These are phyloP conservation scores for Phytophthora kernoviae DNA, from an alignment of 352 stramenopile species.

Conservation along the genomic window DNA sequence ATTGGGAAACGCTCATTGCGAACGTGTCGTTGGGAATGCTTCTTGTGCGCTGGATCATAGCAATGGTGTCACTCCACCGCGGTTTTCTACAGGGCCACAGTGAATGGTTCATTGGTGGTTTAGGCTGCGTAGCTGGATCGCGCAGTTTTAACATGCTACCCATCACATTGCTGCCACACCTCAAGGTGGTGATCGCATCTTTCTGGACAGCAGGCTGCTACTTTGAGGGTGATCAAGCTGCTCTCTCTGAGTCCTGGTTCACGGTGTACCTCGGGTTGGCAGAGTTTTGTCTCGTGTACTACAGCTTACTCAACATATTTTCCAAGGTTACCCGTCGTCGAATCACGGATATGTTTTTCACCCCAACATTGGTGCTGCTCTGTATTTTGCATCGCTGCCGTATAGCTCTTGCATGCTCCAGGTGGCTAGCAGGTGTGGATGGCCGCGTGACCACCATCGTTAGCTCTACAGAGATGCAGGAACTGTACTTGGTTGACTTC, in stretches of 20 bases:
- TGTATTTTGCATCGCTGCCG: slow-evolving; percentile 42
- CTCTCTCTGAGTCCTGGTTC: slow-evolving; percentile 51
- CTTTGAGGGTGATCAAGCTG: slow-evolving; percentile 53
- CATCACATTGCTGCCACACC: slow-evolving; percentile 42
- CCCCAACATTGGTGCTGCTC: slow-evolving; percentile 41
- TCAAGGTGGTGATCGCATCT: slow-evolving; percentile 44
- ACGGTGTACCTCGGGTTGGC: slow-evolving; percentile 49
- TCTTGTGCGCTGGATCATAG: slow-evolving; percentile 47
- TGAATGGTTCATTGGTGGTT: slow-evolving; percentile 33
- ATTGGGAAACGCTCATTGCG: slow-evolving; percentile 49
- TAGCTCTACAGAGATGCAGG: slow-evolving; percentile 33
- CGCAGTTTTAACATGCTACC: slow-evolving; percentile 49
- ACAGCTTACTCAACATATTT: slow-evolving; percentile 50
- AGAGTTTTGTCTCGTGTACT: slow-evolving; percentile 47
- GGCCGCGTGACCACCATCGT: slow-evolving; percentile 39
- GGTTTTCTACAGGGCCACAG: slow-evolving; percentile 26
- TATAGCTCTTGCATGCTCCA: slow-evolving; percentile 14
- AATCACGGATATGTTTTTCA: slow-evolving; percentile 42
- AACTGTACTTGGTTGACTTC: slow-evolving; percentile 38
- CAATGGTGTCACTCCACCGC: slow-evolving; percentile 43
- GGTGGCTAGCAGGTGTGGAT: slow-evolving; percentile 24
- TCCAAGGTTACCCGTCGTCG: slow-evolving; percentile 40
- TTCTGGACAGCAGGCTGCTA: slow-evolving; percentile 47
- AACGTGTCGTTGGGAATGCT: slow-evolving; percentile 45
- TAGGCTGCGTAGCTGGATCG: slow-evolving; percentile 44